Conservation (phyloP, 306 rosid genomes). For the Quercus mongolica region DNA sequence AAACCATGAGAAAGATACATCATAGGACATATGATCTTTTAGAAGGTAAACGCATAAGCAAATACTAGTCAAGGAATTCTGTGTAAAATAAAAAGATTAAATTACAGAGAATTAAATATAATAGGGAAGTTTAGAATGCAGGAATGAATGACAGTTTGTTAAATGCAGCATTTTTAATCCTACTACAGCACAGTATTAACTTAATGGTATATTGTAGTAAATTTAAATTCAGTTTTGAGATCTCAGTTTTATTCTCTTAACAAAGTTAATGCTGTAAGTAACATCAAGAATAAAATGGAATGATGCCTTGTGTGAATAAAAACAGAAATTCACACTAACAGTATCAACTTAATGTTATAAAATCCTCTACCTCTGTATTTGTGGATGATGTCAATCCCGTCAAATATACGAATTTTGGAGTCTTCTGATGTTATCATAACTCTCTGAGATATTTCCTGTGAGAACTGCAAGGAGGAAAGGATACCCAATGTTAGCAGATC, state of each 20-base stretch:
- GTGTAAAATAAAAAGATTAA: neutral
- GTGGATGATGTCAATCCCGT: slow-evolving; percentile 54
- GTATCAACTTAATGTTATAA: neutral
- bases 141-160: neutral
- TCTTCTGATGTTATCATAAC: slow-evolving; percentile 84
- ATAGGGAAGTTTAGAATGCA: neutral
- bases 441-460: slow-evolving; percentile 41
- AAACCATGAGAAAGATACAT: too few relatives aligned
- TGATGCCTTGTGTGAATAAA: neutral
- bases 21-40: too few relatives aligned
- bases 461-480: slow-evolving; percentile 54
- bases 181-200: neutral
- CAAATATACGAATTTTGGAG: slow-evolving; percentile 69
- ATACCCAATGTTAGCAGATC: slow-evolving; percentile 7
- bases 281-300: neutral
- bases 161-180: neutral
- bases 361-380: slow-evolving; percentile 59
- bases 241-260: neutral
- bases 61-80: neutral
- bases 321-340: neutral
- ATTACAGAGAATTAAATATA: neutral
- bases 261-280: neutral
- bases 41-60: too few relatives aligned
- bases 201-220: neutral
- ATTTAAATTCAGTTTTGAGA: neutral